These are phyloP conservation scores for Ceratocystis alfenasii DNA, from an alignment of 2,329 filamentous ascomycete genomes.

Conservation along the genomic window DNA sequence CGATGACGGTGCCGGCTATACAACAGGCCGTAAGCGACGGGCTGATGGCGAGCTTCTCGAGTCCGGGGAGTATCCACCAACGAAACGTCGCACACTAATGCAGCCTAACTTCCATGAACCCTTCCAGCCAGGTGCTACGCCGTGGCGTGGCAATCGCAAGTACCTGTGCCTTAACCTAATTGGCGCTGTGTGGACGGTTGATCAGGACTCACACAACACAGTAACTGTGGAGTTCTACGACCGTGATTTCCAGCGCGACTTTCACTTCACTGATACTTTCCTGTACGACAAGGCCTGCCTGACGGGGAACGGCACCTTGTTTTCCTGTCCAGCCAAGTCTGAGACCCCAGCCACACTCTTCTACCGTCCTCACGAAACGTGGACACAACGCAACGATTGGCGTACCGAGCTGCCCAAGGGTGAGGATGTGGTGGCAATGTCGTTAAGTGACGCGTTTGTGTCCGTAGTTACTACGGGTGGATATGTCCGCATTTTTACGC, in stretches of 20 bases:
- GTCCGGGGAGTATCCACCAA: constrained; percentile 23
- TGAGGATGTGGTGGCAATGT: constrained; percentile 80
- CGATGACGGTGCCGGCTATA: constrained; percentile 88
- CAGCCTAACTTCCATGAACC: constrained; percentile 63
- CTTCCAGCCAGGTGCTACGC: constrained; percentile 85
- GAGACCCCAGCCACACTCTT: constrained; percentile 69
- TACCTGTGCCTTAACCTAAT: constrained; percentile 89
- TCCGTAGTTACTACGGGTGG: constrained; percentile 76
- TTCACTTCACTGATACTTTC: constrained; percentile 95
- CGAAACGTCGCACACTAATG: constrained; percentile 39
- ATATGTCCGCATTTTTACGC: constrained; percentile 84
- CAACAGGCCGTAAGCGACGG: constrained; percentile 41
- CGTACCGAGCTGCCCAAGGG: constrained; percentile 73
- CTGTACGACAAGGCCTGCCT: constrained; percentile 93
- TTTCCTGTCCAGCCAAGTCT: constrained; percentile 62
- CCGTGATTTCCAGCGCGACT: constrained; percentile 79
- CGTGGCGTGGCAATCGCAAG: constrained; percentile 87
- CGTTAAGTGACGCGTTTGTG: constrained; percentile 80
- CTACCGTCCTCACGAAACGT: constrained; percentile 92
- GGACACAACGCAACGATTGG: constrained; percentile 87
- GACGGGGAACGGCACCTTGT: constrained; percentile 71
- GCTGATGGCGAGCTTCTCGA: constrained; percentile 41
- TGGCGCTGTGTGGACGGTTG: constrained; percentile 92
- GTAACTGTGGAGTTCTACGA: constrained; percentile 98
- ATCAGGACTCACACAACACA: constrained; percentile 86